Evolutionary conservation across 495 filamentous ascomycete species (phyloP).

Genomic region (Trypethelium eluteriae): DNA sequence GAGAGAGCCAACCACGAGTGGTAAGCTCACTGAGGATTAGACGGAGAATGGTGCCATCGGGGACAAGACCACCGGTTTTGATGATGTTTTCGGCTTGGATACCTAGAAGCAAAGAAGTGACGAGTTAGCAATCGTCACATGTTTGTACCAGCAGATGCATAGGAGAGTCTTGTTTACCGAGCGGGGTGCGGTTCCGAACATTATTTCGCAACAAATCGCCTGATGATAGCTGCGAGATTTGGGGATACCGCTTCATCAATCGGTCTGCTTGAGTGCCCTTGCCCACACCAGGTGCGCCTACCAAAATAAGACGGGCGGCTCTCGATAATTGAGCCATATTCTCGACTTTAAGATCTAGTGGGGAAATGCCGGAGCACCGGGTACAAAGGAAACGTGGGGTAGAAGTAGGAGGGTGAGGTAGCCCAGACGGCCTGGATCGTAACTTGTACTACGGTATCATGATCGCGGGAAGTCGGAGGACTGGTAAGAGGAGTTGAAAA

Average conservation of each 20-base stretch:
- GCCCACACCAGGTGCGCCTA: slow-evolving; percentile 88
- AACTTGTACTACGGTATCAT: background rate
- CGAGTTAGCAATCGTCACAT: slow-evolving; percentile 10
- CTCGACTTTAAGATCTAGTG: background rate
- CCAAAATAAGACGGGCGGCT: slow-evolving; percentile 86
- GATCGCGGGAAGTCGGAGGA: background rate
- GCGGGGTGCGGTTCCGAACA: slow-evolving; percentile 68
- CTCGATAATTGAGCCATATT: slow-evolving; percentile 16
- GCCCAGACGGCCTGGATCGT: background rate
- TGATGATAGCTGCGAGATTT: slow-evolving; percentile 85
- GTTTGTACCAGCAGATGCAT: background rate
- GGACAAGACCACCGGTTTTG: slow-evolving; percentile 72
- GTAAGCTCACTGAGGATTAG: slow-evolving; percentile 83
- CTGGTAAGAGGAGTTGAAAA: background rate
- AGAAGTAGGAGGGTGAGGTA: background rate
- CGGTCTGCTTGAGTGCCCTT: slow-evolving; percentile 94
- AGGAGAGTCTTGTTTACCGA: slow-evolving; percentile 52
- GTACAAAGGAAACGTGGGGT: slow-evolving; percentile 4
- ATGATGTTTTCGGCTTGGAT: slow-evolving; percentile 83
- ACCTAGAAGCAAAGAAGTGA: slow-evolving; percentile 43
- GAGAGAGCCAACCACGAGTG: slow-evolving; percentile 69
- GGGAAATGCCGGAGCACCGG: background rate
- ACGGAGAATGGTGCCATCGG: slow-evolving; percentile 82
- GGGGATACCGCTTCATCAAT: slow-evolving; percentile 74
- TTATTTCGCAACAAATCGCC: slow-evolving; percentile 87